Evolutionary conservation across 2,329 filamentous ascomycete species (phyloP), one percentile per base, ranked within the genome.

Genomic region (Lasiodiplodia theobromae): DNA sequence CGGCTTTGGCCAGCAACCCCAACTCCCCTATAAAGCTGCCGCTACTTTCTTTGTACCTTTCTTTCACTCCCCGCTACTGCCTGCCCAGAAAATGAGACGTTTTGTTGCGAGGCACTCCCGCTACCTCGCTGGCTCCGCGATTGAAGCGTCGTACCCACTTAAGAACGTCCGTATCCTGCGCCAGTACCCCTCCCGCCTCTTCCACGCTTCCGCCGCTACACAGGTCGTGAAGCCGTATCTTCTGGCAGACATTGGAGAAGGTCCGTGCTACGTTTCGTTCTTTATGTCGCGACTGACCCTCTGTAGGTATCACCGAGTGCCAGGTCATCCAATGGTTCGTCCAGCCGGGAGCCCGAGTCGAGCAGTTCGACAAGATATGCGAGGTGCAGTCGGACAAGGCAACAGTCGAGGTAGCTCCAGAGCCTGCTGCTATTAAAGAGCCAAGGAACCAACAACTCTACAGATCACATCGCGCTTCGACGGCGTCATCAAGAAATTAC

Each of bases 321-420:
- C 96, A 99, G 81, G 93, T 99, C 76, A 98, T 98, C 76, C 96
- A 99, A 84, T 99, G 96, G 96, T 99, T 98, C 79, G 95, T 99
- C 72, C 92, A 97, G 82, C 94, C 96, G 62, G 95, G 94, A 69
- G 96, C 96, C 44, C 90, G 92, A 69, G 94, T 99, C 74, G 94
- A 99, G 83, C 95, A 99, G 83, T 99, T 97, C 87, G 96, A 96
- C 74, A 96, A 95, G 70, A 87, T 99, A 57, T 99, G 96, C 82
- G 96, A 99, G 83, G 96, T 99, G 54, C 96, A 98, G 80, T 97
- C 94, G 75, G 96, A 99, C 83, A 99, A 99, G 81, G 96, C 96
- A 28, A 86, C 87, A 63, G 86, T 87, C 60, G 86, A 88, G 80
- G 86, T 87, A 77, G 34, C 70, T 74, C 66, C 37, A 7, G 28